Evolutionary conservation across 148 eudicot species (phyloP).

Genomic region (Silene uniflora): DNA sequence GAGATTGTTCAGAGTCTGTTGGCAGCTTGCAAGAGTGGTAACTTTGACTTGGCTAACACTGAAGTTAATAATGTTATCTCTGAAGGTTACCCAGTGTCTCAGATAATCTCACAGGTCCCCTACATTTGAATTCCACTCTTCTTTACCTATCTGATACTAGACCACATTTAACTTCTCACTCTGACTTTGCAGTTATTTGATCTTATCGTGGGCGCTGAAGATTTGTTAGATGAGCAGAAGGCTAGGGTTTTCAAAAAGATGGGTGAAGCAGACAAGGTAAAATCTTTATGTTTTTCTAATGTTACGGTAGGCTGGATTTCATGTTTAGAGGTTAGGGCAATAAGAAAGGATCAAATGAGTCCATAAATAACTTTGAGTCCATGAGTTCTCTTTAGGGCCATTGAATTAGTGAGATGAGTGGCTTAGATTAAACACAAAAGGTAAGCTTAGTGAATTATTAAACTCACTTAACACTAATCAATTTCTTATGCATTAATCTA

Average conservation of each 20-base stretch:
- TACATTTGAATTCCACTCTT: not conserved
- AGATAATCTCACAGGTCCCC: conserved; percentile 79
- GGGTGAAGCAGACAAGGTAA: conserved; percentile 83
- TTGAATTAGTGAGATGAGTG: no score
- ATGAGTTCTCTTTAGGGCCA: no score
- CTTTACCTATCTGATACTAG: not conserved
- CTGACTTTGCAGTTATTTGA: conserved; percentile 60
- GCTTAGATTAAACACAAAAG: no score
- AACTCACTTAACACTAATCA: no score
- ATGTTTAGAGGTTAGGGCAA: no score
- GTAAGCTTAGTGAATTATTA: no score
- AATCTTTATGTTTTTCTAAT: not conserved
- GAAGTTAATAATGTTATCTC: conserved; percentile 74
- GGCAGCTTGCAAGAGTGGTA: conserved; percentile 77
- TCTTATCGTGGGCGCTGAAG: conserved; percentile 52
- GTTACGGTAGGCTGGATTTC: not conserved
- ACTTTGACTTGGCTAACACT: conserved; percentile 79
- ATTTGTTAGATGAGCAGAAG: conserved; percentile 73
- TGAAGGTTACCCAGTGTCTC: conserved; percentile 93
- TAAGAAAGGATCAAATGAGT: no score
- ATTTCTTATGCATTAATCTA: no score
- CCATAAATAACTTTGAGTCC: no score
- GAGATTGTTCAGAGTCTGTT: conserved; percentile 65
- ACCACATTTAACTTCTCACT: not conserved
- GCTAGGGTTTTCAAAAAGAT: conserved; percentile 76